Percentiles rank a stretch among this genome's conserved stretches.
Evolutionary conservation across 2,329 filamentous ascomycete genomes (phyloP).

Genomic region (Huntiella bhutanensis): DNA sequence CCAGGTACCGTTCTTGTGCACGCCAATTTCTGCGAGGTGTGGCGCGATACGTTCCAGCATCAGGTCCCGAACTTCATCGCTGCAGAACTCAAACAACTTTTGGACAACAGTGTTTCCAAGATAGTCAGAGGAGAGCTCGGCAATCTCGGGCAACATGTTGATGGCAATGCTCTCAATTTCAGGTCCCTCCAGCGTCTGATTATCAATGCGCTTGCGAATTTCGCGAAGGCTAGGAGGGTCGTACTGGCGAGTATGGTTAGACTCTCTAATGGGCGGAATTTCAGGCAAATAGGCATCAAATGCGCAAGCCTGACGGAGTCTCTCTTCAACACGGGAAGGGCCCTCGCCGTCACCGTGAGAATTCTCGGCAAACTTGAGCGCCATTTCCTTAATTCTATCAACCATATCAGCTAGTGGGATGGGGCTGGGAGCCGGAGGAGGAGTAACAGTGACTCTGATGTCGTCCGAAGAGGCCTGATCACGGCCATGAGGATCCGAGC

Average conservation of each 20-base stretch:
- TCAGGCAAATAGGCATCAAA: constrained; percentile 59
- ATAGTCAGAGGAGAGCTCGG: constrained; percentile 87
- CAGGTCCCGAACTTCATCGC: constrained; percentile 70
- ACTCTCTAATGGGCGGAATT: constrained; percentile 75
- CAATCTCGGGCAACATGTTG: constrained; percentile 91
- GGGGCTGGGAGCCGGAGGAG: constrained; percentile 31
- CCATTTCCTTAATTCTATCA: constrained; percentile 68
- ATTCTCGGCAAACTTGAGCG: constrained; percentile 54
- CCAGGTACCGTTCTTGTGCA: constrained; percentile 99
- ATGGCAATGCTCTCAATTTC: constrained; percentile 87
- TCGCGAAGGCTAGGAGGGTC: constrained; percentile 89
- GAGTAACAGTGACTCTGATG: neutral
- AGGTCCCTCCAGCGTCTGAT: constrained; percentile 63
- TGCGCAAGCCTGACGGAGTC: constrained; percentile 57
- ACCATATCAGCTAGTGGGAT: constrained; percentile 60
- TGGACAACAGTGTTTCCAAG: constrained; percentile 98
- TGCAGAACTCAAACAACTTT: constrained; percentile 94
- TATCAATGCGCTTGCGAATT: constrained; percentile 94
- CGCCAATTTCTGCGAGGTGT: constrained; percentile 86
- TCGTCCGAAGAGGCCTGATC: constrained; percentile 14
- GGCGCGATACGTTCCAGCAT: constrained; percentile 81
- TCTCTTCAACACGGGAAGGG: constrained; percentile 37
- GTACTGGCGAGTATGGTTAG: constrained; percentile 71
- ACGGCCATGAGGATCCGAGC: constrained; percentile 64
- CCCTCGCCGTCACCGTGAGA: constrained; percentile 56